Base-by-base conservation (phyloP, 441 rosid species). In the Pelargonium fulgidum region DNA sequence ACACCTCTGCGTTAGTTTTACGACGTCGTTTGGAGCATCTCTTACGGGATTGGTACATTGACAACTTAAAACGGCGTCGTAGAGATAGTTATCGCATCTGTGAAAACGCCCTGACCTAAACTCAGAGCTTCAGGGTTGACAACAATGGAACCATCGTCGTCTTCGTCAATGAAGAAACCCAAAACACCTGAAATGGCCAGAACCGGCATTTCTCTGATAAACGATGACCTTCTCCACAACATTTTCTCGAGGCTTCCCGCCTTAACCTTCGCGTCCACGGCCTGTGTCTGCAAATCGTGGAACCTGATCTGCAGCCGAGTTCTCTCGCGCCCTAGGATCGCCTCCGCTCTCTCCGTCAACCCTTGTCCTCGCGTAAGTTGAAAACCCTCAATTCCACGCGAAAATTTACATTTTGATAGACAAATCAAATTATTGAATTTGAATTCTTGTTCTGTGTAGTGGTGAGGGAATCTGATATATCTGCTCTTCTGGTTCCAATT, bases 261-360 rank as follows among this genome's bases (percentile, higher is more conserved):
- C 16, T 3, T 7, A 10, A 72, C 80, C 68, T 77, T 80, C 70
- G 80, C 81, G 10, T 50, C 68, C 7, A 77, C 81, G 11, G 72
- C 81, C 7, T 80, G 78, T 68, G 83, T 80, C 54, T 65, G 61
- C 77, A 77, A 29, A 62, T n/a, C 77, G 6, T 80, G 83, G 83
- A 69, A 67, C 12, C 68, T 65, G 16, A 50, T 75, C 54, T 77
- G 74, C 81, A 62, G 36, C 44, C 77, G 39, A 7, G 61, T 77
- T 56, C 77, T 80, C 68, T 59, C 71, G 24, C 68, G 73, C 41
- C 83, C 83, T 50, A 72, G 67, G 65, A 65, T 80, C 58, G 80
- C 83, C 63, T 74, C 83, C 2, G 80, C 80, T 26, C 44, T 72
- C 62, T 77, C 83, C 72, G 69, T 69, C 78, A 66, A 56, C 1